These are phyloP conservation scores for Logfia minima DNA, from an alignment of 129 eudicot genomes.

Conservation along the genomic window DNA sequence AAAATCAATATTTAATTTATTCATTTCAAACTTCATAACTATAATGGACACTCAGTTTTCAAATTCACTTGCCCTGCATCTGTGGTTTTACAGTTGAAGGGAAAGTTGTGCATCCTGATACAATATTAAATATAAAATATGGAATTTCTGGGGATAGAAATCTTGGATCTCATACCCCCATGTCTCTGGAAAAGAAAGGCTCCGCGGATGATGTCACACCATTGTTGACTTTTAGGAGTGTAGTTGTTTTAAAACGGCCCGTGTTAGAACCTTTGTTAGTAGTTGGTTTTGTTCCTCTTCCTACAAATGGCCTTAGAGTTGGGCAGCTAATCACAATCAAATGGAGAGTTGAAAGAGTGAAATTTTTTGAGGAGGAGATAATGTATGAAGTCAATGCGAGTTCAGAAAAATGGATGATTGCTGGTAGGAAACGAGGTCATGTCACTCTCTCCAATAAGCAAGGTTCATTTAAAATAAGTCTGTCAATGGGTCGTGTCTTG, in stretches of 20 bases:
- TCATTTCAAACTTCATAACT: background rate
- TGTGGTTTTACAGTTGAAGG: constrained; percentile 59
- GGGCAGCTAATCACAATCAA: constrained; percentile 83
- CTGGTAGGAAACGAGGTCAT: constrained; percentile 94
- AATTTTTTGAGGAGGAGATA: constrained; percentile 56
- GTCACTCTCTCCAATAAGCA: constrained; percentile 68
- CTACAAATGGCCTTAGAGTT: constrained; percentile 80
- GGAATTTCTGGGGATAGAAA: constrained; percentile 65
- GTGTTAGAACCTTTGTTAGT: constrained; percentile 90
- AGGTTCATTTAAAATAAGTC: constrained; percentile 39
- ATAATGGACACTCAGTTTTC: background rate
- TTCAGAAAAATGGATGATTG: constrained; percentile 94
- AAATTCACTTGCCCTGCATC: background rate
- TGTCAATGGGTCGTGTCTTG: background rate
- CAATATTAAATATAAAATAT: constrained; percentile 68
- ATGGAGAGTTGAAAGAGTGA: constrained; percentile 93
- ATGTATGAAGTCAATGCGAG: constrained; percentile 86
- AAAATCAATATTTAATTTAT: background rate
- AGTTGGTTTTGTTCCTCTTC: constrained; percentile 92
- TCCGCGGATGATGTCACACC: constrained; percentile 33
- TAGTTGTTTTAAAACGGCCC: constrained; percentile 73
- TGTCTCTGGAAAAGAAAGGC: constrained; percentile 39
- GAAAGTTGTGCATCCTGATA: constrained; percentile 42
- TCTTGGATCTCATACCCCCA: constrained; percentile 78
- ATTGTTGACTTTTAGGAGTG: constrained; percentile 64